Evolutionary conservation across 441 rosid genomes (phyloP), one percentile per base, ranked within the genome.

Genomic region (Flueggea neowawraea): DNA sequence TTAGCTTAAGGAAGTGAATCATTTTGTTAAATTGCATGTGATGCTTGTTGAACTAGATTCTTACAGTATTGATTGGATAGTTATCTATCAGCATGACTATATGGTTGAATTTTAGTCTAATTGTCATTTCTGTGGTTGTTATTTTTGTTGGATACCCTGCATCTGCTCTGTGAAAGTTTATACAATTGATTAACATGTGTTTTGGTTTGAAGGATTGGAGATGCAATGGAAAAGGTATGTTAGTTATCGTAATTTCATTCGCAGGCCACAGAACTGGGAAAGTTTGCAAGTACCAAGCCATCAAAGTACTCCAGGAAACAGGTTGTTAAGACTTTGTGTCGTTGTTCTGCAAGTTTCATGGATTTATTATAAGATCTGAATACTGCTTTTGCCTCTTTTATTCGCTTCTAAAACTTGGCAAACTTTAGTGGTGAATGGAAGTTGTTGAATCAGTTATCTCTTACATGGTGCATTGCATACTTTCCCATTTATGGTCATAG

Each of bases 261-360:
- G 89, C 52, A 83, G 89, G 84, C 96, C 95, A 54, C 77, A 89
- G 65, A 87, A 94, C 65, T 87, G 97, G 94, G 91, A 94, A 64
- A 75, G 49, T 55, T 17, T 66, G 72, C 86, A 70, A 63, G 74
- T 69, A 62, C 77, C 83, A 44, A 90, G 95, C 77, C 79, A 65
- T 65, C 68, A 68, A n/a, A 87, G 90, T 73, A 91, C 95, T 70
- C 94, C 96, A 28, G 91, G 90, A 52, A 82, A 89, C 90, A 91
- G 99, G 99, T 94, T 73, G 33, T 61, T 61, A 52, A 28, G 16
- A 51, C 45, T 68, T 69, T 66, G 52, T 67, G 48, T 62, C 52
- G 55, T 52, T n/a, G 52, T 36, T 36, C 15, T 51, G 41, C 12
- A 36, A 36, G 22, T 16, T 33, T 31, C 17, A n/a, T 69, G 47